Conservation (phyloP, 805 yeast genomes). For the Candida peoriensis region DNA sequence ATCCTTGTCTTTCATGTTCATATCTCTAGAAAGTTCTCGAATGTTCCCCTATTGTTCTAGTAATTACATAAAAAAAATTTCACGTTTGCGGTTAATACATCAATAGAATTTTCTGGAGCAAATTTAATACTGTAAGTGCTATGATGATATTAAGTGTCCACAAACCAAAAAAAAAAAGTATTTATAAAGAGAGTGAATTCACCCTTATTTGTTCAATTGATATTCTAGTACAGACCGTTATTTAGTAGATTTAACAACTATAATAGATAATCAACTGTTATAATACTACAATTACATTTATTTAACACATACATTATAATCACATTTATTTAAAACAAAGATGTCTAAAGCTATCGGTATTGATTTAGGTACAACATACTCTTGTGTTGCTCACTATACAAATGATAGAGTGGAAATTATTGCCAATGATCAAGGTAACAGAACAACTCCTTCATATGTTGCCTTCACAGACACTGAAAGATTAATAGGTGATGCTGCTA, state of each 20-base stretch:
- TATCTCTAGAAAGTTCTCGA: too few relatives aligned
- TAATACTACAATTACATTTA: too few relatives aligned
- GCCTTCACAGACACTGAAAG: conserved; percentile 96
- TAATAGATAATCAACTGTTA: too few relatives aligned
- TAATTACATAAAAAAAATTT: too few relatives aligned
- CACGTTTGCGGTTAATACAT: neutral
- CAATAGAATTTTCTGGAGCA: conserved; percentile 1
- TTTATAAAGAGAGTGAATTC: neutral
- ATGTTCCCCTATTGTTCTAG: conserved; percentile 1
- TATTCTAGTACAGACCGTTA: too few relatives aligned
- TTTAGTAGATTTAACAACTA: too few relatives aligned
- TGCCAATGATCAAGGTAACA: conserved; percentile 98
- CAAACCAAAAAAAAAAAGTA: neutral
- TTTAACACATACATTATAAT: too few relatives aligned
- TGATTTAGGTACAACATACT: conserved; percentile 96
- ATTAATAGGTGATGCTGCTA: conserved; percentile 95
- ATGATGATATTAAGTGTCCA: neutral
- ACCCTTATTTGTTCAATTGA: neutral
- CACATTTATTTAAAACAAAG: too few relatives aligned
- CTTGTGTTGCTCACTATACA: conserved; percentile 88
- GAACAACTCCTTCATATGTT: conserved; percentile 96
- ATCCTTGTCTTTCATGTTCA: too few relatives aligned
- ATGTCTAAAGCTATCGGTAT: conserved; percentile 69
- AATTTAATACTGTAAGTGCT: neutral
- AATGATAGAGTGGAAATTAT: conserved; percentile 90